Conservation (phyloP, 306 rosid species). For the Sindora glabra region DNA sequence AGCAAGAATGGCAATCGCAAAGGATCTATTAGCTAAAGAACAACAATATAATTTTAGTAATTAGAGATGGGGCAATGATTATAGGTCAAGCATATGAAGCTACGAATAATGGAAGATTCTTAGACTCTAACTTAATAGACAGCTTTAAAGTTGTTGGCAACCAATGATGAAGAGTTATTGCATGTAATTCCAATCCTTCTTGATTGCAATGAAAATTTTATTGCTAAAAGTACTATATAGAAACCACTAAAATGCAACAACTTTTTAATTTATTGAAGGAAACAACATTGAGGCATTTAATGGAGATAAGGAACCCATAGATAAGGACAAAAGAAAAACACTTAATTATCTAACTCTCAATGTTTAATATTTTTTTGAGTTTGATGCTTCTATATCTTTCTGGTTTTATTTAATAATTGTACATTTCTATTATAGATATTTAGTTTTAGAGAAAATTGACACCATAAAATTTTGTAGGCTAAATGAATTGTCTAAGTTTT, state of each 20-base stretch:
- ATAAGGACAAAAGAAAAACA: not conserved
- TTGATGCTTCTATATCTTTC: slow-evolving; percentile 1
- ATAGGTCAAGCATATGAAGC: too few species aligned
- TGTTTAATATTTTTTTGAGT: not conserved
- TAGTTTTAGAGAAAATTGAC: slow-evolving; percentile 4
- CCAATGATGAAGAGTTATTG: slow-evolving; percentile 57
- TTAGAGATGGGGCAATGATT: too few species aligned
- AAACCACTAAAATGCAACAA: slow-evolving; percentile 16
- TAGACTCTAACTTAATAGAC: slow-evolving; percentile 37
- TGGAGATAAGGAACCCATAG: slow-evolving; percentile 61
- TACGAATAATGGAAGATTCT: too few species aligned
- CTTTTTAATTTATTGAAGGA: slow-evolving; percentile 55
- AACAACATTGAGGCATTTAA: slow-evolving; percentile 70
- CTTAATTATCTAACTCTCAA: not conserved
- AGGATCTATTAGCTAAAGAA: too few species aligned
- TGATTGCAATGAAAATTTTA: slow-evolving; percentile 50
- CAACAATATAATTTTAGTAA: too few species aligned
- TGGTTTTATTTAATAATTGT: not conserved
- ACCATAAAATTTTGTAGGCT: not conserved
- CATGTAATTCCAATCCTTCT: slow-evolving; percentile 60
- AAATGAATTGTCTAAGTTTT: slow-evolving; percentile 4
- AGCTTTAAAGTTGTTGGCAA: slow-evolving; percentile 60
- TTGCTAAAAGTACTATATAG: slow-evolving; percentile 35
- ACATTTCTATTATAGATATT: not conserved
- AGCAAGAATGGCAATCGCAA: too few species aligned